Evolutionary conservation across 106 monocot genomes (phyloP), one percentile per base, ranked within the genome.

Genomic region (Acanthochlamys bracteata): DNA sequence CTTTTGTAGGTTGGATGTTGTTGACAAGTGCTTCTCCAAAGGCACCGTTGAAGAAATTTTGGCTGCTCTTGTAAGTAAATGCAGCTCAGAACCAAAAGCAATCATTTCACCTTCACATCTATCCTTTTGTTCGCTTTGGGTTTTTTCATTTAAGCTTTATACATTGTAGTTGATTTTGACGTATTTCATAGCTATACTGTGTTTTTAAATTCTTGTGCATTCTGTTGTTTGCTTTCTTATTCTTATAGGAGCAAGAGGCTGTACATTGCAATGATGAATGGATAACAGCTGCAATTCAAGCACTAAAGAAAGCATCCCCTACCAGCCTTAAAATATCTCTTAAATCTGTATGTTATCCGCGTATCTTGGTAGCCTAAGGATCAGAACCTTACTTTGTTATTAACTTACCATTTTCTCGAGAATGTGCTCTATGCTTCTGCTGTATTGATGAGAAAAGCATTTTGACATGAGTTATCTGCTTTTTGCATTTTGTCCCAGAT

Each of bases 271-370:
- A 54, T 69, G 83, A 82, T 16, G 72, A 88, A 46, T 98, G 91
- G 98, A 71, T 86, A 59, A 53, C 41, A 59, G 52, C 25, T 61
- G 85, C 92, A 71, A 73, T 92, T 46, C 72, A 79, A 65, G 91
- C 85, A 51, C 57, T 98, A 49, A 92, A 85, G 74, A 88, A 79
- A 67, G 85, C 98, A 72, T 98, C 98, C 11, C 98, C 98, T 70
- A 67, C 63, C 20, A 92, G 98, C 69, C 85, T 98, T 23, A 92
- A 98, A 74, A 78, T 96, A 66, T 74, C 80, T 67, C 91, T 96
- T 61, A 82, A 76, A 82, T 84, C 76, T 73, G 96, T 96, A 88
- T 69, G 65, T 3, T 43, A 39, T 59, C 62, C 14, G 42, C 24
- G 12, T 20, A 7, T 9, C 43, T 63, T 43, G 58, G 4, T 22